Base-by-base conservation (phyloP, 1,139 yeast genomes). In the Ogataea hybrid region DNA sequence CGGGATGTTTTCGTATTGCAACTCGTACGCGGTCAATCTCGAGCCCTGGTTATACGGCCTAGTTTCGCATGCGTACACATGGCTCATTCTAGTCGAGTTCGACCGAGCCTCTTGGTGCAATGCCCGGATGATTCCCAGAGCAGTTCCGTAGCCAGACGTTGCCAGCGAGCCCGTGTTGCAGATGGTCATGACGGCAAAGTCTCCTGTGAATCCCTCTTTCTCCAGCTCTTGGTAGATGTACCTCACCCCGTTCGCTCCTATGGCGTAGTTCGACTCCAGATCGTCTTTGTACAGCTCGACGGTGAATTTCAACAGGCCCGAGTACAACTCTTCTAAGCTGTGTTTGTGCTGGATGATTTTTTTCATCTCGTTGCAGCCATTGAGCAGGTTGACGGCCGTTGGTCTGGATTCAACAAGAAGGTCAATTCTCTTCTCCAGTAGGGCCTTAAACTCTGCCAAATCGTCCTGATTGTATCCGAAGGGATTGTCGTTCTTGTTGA, bases 1-100 rank as follows among this genome's bases (percentile, higher is more conserved):
- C 6, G 97, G 97, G 37, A 92, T 87, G 23, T 76, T 61, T 50
- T 92, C 97, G 54, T 86, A 83, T 14, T 85, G 81, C 38, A 92
- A 72, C 61, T 92, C 98, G 61, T 81, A 92, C 0, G 97, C 89
- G 1, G 97, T 92, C 49, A 92, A 71, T 53, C 96, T 77, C 0
- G 97, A 89, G 5, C 98, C 98, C 65, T 92, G 97, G 62, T 90
- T 89, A 62, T 92, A 92, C 0, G 98, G 98, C 56, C 98, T 75
- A 0, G 98, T 92, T 62, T 92, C 98, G 56, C 92, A 75, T 7
- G 96, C 94, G 57, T 81, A 92, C 0, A 85, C 94, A 45, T 81
- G 88, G 12, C 78, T 74, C 41, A 77, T 62, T 28, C 46, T 51
- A 1, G 51, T 40, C 9, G 51, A 23, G 6, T 43, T 67, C 63